Evolutionary conservation across 2,329 filamentous ascomycete genomes (phyloP).

Genomic region (Immersiporthe knoxdaviesiana): DNA sequence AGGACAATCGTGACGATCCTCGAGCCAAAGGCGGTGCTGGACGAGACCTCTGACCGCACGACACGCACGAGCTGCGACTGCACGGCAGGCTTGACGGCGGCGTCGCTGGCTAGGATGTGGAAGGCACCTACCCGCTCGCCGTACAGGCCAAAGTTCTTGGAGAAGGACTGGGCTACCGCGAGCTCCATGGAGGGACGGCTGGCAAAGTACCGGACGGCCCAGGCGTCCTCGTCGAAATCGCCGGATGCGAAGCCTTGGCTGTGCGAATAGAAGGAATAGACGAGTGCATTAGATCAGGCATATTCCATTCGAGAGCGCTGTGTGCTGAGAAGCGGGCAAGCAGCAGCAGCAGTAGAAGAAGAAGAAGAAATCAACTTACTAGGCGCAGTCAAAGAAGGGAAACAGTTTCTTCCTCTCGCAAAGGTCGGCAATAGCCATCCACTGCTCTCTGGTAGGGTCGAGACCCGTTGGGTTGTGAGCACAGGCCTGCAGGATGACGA

Average conservation of each 20-base stretch:
- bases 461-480: slow-evolving; percentile 46
- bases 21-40: slow-evolving; percentile 37
- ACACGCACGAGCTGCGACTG: slow-evolving; percentile 30
- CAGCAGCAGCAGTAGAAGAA: too few species aligned
- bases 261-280: neutral
- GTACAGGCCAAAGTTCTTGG: slow-evolving; percentile 36
- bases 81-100: slow-evolving; percentile 16
- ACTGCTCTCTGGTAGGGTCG: slow-evolving; percentile 41
- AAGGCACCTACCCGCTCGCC: slow-evolving; percentile 40
- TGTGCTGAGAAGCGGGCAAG: too few species aligned
- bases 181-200: slow-evolving; percentile 31
- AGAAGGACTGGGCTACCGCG: slow-evolving; percentile 41
- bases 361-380: neutral
- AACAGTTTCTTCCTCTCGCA: slow-evolving; percentile 38
- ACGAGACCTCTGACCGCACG: slow-evolving; percentile 37
- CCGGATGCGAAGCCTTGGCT: slow-evolving; percentile 44
- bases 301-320: neutral
- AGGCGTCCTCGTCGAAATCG: slow-evolving; percentile 40
- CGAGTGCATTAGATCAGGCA: neutral
- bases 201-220: slow-evolving; percentile 39
- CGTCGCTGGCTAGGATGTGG: slow-evolving; percentile 30
- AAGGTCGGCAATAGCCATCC: slow-evolving; percentile 39
- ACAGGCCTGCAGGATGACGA: slow-evolving; percentile 44
- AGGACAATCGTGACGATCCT: slow-evolving; percentile 38
- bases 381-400: slow-evolving; percentile 42